Evolutionary conservation across 176 grass and related monocot species (phyloP).

Genomic region (Leersia perrieri): DNA sequence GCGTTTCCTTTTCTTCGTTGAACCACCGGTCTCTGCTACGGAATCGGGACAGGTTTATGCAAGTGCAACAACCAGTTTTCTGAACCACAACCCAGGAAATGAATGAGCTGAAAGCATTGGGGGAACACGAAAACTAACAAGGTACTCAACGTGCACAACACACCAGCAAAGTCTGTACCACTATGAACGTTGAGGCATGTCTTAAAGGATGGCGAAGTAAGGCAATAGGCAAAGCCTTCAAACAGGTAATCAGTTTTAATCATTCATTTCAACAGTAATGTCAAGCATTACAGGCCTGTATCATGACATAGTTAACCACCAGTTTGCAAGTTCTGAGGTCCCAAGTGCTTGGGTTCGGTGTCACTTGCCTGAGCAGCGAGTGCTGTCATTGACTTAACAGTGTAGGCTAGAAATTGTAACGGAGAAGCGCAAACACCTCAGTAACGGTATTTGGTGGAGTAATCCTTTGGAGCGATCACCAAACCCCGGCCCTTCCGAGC

Average conservation of each 20-base stretch:
- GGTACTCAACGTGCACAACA: no score
- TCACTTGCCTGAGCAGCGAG: background rate
- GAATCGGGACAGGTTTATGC: no score
- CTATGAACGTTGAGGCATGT: background rate
- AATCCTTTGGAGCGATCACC: constrained; percentile 90
- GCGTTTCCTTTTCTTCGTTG: no score
- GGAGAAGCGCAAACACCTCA: constrained; percentile 1
- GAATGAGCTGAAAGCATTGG: no score
- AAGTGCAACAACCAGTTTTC: no score
- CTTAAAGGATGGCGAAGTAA: background rate
- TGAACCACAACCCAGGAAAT: no score
- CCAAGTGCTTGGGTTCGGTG: background rate
- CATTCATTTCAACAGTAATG: background rate
- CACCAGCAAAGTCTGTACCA: background rate
- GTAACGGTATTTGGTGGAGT: constrained; percentile 91
- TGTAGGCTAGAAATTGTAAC: background rate
- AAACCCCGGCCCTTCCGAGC: constrained; percentile 77
- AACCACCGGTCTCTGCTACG: no score
- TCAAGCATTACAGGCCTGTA: background rate
- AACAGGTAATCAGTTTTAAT: background rate
- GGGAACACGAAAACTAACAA: no score
- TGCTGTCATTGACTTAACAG: background rate
- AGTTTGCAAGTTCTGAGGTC: background rate
- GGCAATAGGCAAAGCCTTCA: background rate
- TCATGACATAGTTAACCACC: background rate